Conservation (phyloP, 345 rosid species). For the Luvunga scandens region DNA sequence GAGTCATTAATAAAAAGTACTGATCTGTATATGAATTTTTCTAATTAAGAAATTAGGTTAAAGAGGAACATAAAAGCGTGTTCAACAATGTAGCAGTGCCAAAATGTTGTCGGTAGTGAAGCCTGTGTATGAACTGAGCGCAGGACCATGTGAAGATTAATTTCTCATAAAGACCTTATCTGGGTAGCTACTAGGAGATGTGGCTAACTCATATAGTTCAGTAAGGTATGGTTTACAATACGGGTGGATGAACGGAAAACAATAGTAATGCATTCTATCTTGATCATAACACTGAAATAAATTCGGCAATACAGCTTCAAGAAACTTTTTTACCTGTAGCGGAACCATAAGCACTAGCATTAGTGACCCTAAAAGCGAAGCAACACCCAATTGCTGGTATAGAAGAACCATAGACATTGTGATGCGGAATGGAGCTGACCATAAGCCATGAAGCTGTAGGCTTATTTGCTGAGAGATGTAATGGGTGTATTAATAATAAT, state of each 20-base stretch:
- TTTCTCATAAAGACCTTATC: background rate
- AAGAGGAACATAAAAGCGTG: background rate
- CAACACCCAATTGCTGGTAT: slow-evolving; percentile 82
- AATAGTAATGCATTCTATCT: background rate
- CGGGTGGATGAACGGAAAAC: background rate
- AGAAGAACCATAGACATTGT: slow-evolving; percentile 77
- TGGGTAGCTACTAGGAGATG: background rate
- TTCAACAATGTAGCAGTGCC: background rate
- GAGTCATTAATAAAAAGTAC: background rate
- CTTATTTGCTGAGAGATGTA: slow-evolving; percentile 65
- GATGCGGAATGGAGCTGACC: slow-evolving; percentile 98
- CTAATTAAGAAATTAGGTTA: background rate
- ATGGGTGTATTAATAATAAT: background rate
- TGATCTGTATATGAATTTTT: background rate
- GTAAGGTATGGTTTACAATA: background rate
- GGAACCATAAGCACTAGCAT: slow-evolving; percentile 82
- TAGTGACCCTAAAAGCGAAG: slow-evolving; percentile 81
- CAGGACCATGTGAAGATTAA: background rate
- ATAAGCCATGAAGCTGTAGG: slow-evolving; percentile 79
- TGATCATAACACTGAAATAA: background rate
- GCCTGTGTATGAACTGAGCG: background rate
- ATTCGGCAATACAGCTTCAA: background rate
- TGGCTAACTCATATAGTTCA: background rate
- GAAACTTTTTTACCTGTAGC: slow-evolving; percentile 51
- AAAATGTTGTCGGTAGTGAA: background rate